Evolutionary conservation across 257 asterid species (phyloP).

Genomic region (Solanum chiquidenum): DNA sequence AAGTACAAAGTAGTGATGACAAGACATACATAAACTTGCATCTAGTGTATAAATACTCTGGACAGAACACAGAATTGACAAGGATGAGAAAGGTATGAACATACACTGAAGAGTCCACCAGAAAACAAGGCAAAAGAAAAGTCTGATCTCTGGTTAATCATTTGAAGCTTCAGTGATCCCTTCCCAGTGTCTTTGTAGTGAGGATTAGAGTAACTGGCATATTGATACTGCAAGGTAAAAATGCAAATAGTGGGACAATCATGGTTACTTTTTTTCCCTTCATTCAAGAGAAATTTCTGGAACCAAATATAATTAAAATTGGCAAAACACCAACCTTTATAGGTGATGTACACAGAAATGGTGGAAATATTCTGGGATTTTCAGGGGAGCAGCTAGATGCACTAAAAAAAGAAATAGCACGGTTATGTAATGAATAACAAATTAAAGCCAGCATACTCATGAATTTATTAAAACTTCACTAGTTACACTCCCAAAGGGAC

Average conservation of each 20-base stretch:
- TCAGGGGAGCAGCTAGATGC: constrained; percentile 62
- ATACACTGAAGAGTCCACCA: constrained; percentile 73
- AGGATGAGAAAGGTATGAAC: neutral
- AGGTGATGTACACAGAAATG: constrained; percentile 76
- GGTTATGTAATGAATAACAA: neutral
- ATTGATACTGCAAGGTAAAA: constrained; percentile 61
- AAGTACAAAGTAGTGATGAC: neutral
- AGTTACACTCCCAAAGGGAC: neutral
- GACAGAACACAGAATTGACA: neutral
- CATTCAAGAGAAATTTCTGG: neutral
- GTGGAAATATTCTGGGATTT: constrained; percentile 47
- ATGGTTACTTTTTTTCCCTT: neutral
- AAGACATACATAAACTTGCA: neutral
- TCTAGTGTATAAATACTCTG: neutral
- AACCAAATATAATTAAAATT: neutral
- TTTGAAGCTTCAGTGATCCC: constrained; percentile 70
- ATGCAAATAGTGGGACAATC: neutral
- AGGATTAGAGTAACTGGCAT: constrained; percentile 55
- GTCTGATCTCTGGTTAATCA: constrained; percentile 91
- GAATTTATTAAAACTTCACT: neutral
- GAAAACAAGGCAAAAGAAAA: constrained; percentile 76
- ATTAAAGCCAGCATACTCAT: neutral
- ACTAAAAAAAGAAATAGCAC: constrained; percentile 20
- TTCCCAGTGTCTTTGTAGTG: constrained; percentile 53
- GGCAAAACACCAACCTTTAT: constrained; percentile 48